Evolutionary conservation across 352 stramenopile species (phyloP).

Genomic region (Pythium sp.): DNA sequence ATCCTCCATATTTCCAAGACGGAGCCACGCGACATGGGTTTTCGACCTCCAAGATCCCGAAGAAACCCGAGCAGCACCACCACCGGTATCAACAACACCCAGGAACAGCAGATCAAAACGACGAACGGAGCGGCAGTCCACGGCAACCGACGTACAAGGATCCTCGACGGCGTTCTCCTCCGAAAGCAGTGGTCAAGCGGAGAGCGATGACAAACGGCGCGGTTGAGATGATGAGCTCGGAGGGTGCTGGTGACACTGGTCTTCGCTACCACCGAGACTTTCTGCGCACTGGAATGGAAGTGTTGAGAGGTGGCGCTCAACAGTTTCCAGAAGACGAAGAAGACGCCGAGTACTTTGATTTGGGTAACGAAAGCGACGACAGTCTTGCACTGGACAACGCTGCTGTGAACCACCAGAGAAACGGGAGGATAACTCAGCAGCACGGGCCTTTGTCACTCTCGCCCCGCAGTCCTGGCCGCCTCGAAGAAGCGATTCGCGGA

Average conservation of each 20-base stretch:
- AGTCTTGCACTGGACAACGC: neutral
- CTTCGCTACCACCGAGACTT: constrained; percentile 52
- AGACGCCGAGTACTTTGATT: constrained; percentile 6
- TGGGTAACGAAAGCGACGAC: constrained; percentile 6
- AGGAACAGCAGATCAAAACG: constrained; percentile 22
- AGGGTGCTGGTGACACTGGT: constrained; percentile 8
- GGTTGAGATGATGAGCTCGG: neutral
- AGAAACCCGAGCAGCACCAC: constrained; percentile 6
- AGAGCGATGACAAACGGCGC: neutral
- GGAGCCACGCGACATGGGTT: constrained; percentile 7
- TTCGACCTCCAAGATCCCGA: neutral
- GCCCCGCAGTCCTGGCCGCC: constrained; percentile 28
- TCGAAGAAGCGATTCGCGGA: constrained; percentile 37
- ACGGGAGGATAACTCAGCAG: neutral
- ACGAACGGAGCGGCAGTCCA: constrained; percentile 28
- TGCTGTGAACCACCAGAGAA: neutral
- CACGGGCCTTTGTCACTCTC: constrained; percentile 1
- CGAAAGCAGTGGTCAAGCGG: neutral
- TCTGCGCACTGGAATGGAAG: constrained; percentile 58
- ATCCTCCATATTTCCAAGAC: constrained; percentile 46
- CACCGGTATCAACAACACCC: constrained; percentile 9
- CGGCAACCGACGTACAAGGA: constrained; percentile 7
- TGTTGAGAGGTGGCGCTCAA: constrained; percentile 26
- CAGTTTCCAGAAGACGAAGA: constrained; percentile 17
- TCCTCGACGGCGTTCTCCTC: constrained; percentile 4